Conservation (phyloP, 2,329 filamentous ascomycete species). For the Colletotrichum tabaci region DNA sequence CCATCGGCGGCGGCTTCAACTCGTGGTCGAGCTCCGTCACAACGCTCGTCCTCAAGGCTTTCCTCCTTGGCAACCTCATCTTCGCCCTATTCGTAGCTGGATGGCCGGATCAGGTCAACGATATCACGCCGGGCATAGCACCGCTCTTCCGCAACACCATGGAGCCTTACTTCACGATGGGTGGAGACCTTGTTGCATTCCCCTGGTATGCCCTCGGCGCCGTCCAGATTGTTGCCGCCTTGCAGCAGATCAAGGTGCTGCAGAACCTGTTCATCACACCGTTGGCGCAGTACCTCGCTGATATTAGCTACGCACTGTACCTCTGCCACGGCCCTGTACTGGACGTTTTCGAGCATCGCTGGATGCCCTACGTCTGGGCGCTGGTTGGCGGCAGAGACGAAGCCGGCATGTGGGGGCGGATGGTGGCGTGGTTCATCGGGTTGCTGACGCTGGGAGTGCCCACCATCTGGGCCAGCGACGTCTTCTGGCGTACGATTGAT, state of each 20-base stretch:
- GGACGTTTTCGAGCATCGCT: slow-evolving; percentile 51
- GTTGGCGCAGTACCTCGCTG: slow-evolving; percentile 68
- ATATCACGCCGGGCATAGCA: slow-evolving; percentile 52
- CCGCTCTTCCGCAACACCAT: slow-evolving; percentile 52
- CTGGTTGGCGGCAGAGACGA: slow-evolving; percentile 51
- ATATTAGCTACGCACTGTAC: slow-evolving; percentile 71
- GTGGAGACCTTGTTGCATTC: slow-evolving; percentile 50
- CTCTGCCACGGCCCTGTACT: slow-evolving; percentile 68
- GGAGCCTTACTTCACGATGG: slow-evolving; percentile 51
- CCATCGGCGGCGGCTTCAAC: slow-evolving; percentile 4
- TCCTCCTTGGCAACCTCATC: slow-evolving; percentile 47
- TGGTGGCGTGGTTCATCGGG: slow-evolving; percentile 55
- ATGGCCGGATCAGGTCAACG: slow-evolving; percentile 56
- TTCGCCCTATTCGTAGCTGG: slow-evolving; percentile 55
- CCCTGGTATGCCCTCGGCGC: slow-evolving; percentile 58
- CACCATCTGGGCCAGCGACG: slow-evolving; percentile 69
- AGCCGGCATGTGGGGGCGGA: slow-evolving; percentile 52
- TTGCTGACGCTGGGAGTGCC: slow-evolving; percentile 53
- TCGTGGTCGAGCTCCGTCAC: slow-evolving; percentile 20
- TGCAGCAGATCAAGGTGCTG: slow-evolving; percentile 49
- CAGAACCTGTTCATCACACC: slow-evolving; percentile 60
- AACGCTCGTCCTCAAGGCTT: slow-evolving; percentile 45
- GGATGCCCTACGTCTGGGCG: slow-evolving; percentile 41
- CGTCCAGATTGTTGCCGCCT: slow-evolving; percentile 47
- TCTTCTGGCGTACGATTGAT: slow-evolving; percentile 73